Evolutionary conservation across 768 basidiomycete species (phyloP).

Genomic region (Daedaleopsis nitida): DNA sequence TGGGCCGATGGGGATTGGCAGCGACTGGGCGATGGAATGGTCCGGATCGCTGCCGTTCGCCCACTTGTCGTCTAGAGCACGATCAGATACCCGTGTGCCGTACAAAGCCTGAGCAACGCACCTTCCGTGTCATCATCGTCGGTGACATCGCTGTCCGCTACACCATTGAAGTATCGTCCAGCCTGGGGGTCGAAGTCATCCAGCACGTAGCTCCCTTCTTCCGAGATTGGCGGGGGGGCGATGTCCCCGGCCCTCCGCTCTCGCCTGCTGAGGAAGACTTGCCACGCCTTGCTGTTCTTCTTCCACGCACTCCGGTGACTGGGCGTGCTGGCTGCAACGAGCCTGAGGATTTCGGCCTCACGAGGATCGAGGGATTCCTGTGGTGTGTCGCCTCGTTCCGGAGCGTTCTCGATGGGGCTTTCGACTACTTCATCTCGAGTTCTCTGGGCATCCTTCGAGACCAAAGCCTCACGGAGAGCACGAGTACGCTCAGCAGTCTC

Average conservation of each 20-base stretch:
- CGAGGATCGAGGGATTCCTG: conserved; percentile 35
- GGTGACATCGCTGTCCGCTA: conserved; percentile 17
- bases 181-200: conserved; percentile 15
- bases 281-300: conserved; percentile 64
- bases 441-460: conserved; percentile 12
- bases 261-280: conserved; percentile 50
- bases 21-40: conserved; percentile 47
- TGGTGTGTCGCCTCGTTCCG: conserved; percentile 14
- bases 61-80: conserved; percentile 14
- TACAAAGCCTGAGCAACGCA: not conserved
- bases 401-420: conserved; percentile 17
- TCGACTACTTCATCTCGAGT: conserved; percentile 15
- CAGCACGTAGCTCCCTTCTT: conserved; percentile 30
- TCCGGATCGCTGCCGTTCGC: not conserved
- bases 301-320: conserved; percentile 76
- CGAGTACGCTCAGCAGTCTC: conserved; percentile 19
- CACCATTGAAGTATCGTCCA: conserved; percentile 6
- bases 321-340: conserved; percentile 70
- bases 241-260: conserved; percentile 17
- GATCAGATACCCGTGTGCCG: not conserved
- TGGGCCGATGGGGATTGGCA: conserved; percentile 62
- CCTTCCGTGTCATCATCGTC: conserved; percentile 16
- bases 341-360: conserved; percentile 56
- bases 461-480: conserved; percentile 21
- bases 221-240: conserved; percentile 28